Conservation (phyloP, 2,329 filamentous ascomycete species). For the Pyricularia grisea region DNA sequence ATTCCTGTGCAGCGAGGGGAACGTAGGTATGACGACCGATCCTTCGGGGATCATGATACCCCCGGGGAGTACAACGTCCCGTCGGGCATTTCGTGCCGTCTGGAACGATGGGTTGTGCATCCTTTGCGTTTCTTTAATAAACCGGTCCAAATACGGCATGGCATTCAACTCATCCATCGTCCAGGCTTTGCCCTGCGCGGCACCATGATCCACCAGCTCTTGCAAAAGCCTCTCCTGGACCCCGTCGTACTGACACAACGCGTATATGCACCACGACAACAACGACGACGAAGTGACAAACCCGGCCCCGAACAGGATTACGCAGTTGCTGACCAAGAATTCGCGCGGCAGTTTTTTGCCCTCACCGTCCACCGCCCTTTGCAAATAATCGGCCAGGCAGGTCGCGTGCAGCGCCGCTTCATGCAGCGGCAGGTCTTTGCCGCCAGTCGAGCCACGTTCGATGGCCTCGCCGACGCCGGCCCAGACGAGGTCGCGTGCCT, state of each 20-base stretch:
- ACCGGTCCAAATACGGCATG: background rate
- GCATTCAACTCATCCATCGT: background rate
- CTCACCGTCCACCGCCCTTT: background rate
- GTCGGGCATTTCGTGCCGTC: background rate
- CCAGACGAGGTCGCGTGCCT: background rate
- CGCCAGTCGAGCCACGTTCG: background rate
- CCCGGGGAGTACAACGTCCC: background rate
- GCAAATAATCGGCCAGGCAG: background rate
- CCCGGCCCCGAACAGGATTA: background rate
- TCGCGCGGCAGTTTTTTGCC: background rate
- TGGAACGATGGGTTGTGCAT: background rate
- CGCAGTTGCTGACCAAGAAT: background rate
- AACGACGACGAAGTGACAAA: background rate
- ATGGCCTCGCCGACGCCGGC: background rate
- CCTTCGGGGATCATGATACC: background rate
- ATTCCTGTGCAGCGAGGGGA: background rate
- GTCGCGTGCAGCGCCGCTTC: background rate
- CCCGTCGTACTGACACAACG: background rate
- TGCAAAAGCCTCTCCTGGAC: background rate
- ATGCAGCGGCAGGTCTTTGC: background rate
- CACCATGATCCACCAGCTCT: background rate
- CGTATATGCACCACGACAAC: background rate
- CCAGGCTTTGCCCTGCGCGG: background rate
- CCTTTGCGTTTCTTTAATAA: background rate
- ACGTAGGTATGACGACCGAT: background rate